A percentile compares a stretch with the other conserved stretches of the same genome.
These are phyloP conservation scores for Bondarzewia mesenterica DNA, from an alignment of 1,284 basidiomycete genomes.

Conservation along the genomic window DNA sequence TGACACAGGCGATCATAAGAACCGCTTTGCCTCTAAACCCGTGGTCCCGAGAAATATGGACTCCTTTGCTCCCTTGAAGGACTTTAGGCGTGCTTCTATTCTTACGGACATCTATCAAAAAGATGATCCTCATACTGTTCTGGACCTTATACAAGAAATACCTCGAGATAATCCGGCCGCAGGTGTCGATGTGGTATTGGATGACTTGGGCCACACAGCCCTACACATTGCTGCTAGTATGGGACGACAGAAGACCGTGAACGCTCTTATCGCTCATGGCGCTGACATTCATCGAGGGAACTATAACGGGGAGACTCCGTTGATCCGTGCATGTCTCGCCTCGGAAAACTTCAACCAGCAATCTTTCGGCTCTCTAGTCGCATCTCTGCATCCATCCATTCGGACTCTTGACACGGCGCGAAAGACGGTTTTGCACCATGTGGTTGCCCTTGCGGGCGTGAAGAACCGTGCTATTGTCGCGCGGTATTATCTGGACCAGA, in stretches of 20 bases:
- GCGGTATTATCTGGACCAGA: slow-evolving; percentile 87
- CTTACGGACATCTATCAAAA: slow-evolving; percentile 56
- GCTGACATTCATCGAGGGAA: slow-evolving; percentile 89
- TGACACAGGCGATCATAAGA: slow-evolving; percentile 31
- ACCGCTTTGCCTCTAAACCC: slow-evolving; percentile 66
- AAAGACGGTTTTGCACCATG: slow-evolving; percentile 91
- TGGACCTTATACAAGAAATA: slow-evolving; percentile 60
- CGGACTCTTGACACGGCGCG: slow-evolving; percentile 88
- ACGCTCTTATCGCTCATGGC: slow-evolving; percentile 62
- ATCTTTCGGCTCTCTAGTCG: slow-evolving; percentile 65
- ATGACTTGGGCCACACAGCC: slow-evolving; percentile 93
- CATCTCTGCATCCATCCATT: slow-evolving; percentile 62
- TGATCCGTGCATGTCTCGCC: slow-evolving; percentile 88
- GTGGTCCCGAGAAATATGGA: slow-evolving; percentile 49
- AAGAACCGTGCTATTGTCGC: slow-evolving; percentile 82
- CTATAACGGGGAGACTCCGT: slow-evolving; percentile 88
- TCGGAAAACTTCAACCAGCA: slow-evolving; percentile 83
- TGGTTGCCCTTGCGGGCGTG: slow-evolving; percentile 85
- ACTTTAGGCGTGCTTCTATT: slow-evolving; percentile 51
- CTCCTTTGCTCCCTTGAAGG: slow-evolving; percentile 48
- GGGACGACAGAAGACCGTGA: slow-evolving; percentile 60
- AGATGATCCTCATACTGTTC: slow-evolving; percentile 54
- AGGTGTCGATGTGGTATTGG: slow-evolving; percentile 78
- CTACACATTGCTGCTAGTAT: slow-evolving; percentile 91
- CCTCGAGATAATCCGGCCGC: slow-evolving; percentile 35